Base-by-base conservation (phyloP, 2,329 filamentous ascomycete genomes). In the Fusarium kyushuense region DNA sequence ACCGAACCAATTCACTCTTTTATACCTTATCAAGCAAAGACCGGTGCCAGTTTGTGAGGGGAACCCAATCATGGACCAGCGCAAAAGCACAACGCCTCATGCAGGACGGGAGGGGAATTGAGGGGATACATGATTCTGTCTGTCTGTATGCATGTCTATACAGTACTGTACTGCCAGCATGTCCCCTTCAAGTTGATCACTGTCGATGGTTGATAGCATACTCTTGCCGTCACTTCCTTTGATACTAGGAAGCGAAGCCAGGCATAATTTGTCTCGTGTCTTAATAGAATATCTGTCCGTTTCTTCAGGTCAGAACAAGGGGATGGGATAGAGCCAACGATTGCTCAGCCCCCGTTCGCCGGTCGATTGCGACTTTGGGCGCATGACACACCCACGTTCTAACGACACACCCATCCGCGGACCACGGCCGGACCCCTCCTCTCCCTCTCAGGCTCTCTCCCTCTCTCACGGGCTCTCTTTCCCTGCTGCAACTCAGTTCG, bases 401-500 rank as follows among this genome's bases (percentile, higher is more conserved):
- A 43, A 45, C 45, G 51, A 17, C 27, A 42, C 66, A 54, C 67
- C 57, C 62, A 46, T 63, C 45, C 43, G 48, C 45, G 49, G 54
- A 55, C 60, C 58, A 49, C 64, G 53, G 43, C 41, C 57, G 57
- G 46, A 51, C 55, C 49, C 52, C 47, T 27, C 36, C 47, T 27
- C 47, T 51, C 33, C 13, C 47, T 52, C 35, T 35, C 54, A 49
- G 42, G 57, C 54, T 56, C 51, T 58, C 55, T 49, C 32, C 32
- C 17, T 40, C 17, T 40, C 47, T 35, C 32, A 35, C 32, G 21
- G 58, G 36, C 38, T 48, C 35, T 56, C 71, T 63, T 51, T 71
- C 69, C 55, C 45, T 70, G 60, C 59, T 61, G 67, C 61, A 73
- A 67, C 71, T 73, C 63, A 70, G 64, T 72, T 64, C 62, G 64